Evolutionary conservation across 805 yeast genomes (phyloP).

Genomic region (Nakazawaea pomicola): DNA sequence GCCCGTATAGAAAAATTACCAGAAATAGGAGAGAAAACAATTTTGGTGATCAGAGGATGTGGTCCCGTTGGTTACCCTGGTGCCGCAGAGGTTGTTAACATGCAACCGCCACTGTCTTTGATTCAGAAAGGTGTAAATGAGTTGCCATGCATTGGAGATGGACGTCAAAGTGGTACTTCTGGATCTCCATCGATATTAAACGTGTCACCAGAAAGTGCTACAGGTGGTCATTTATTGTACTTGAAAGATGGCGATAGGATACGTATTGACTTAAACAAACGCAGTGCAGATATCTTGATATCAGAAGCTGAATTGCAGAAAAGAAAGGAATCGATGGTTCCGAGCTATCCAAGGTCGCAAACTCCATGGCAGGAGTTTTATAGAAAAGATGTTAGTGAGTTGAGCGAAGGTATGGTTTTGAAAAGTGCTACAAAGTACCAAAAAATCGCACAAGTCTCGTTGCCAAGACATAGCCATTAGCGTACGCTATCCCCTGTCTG

Average conservation of each 20-base stretch:
- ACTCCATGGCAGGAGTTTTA: constrained; percentile 26
- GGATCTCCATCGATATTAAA: constrained; percentile 23
- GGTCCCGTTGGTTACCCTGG: constrained; percentile 25
- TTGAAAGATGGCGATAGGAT: constrained; percentile 19
- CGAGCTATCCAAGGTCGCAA: constrained; percentile 17
- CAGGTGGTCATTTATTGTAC: constrained; percentile 18
- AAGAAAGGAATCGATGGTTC: constrained; percentile 15
- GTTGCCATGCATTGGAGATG: constrained; percentile 23
- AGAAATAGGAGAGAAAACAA: constrained; percentile 16
- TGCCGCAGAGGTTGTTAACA: constrained; percentile 23
- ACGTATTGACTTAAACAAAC: constrained; percentile 18
- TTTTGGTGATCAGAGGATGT: constrained; percentile 21
- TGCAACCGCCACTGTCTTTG: constrained; percentile 20
- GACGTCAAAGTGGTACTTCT: constrained; percentile 22
- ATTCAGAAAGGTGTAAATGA: constrained; percentile 16
- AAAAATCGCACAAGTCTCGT: constrained; percentile 15
- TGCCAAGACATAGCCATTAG: constrained; percentile 20
- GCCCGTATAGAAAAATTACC: constrained; percentile 16
- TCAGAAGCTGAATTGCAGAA: constrained; percentile 15
- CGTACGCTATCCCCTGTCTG: too few relatives aligned
- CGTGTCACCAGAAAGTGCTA: constrained; percentile 22
- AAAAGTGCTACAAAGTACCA: constrained; percentile 22
- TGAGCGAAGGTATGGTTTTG: constrained; percentile 22
- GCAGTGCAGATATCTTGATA: constrained; percentile 19
- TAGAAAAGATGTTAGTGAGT: constrained; percentile 20